These are phyloP conservation scores for Wickerhamiella lipophila DNA, from an alignment of 805 yeast species.

Conservation along the genomic window DNA sequence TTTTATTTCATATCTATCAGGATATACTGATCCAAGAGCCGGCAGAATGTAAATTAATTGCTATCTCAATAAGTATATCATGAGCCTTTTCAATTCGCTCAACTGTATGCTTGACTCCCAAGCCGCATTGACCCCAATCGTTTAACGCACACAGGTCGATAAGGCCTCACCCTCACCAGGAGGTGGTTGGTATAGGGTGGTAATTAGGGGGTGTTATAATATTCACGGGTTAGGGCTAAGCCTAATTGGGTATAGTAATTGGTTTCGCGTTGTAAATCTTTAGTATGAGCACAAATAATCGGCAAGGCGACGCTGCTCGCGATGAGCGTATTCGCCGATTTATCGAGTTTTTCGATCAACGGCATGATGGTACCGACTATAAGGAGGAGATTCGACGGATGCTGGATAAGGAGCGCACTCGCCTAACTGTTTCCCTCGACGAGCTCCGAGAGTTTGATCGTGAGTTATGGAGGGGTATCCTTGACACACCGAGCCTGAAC, in stretches of 20 bases:
- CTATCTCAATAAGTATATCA: too few relatives aligned
- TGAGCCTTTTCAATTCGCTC: too few relatives aligned
- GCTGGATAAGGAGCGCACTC: constrained; percentile 50
- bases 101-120: too few relatives aligned
- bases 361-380: constrained; percentile 47
- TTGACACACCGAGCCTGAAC: constrained; percentile 67
- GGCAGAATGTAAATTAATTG: too few relatives aligned
- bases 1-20: too few relatives aligned
- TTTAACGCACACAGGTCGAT: too few relatives aligned
- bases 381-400: constrained; percentile 57
- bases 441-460: constrained; percentile 76
- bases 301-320: constrained; percentile 31
- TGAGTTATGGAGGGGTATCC: constrained; percentile 62
- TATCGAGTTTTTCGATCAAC: constrained; percentile 67
- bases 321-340: constrained; percentile 79
- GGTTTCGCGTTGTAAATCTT: constrained; percentile 1
- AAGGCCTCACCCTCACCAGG: background rate
- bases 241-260: constrained; percentile 12
- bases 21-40: too few relatives aligned
- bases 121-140: too few relatives aligned
- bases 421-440: constrained; percentile 69
- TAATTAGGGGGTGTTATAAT: background rate
- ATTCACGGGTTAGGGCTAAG: constrained; percentile 9
- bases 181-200: background rate
- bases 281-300: constrained; percentile 10